Conservation (phyloP, 2,329 filamentous ascomycete species). For the Paecilomyces niveus region DNA sequence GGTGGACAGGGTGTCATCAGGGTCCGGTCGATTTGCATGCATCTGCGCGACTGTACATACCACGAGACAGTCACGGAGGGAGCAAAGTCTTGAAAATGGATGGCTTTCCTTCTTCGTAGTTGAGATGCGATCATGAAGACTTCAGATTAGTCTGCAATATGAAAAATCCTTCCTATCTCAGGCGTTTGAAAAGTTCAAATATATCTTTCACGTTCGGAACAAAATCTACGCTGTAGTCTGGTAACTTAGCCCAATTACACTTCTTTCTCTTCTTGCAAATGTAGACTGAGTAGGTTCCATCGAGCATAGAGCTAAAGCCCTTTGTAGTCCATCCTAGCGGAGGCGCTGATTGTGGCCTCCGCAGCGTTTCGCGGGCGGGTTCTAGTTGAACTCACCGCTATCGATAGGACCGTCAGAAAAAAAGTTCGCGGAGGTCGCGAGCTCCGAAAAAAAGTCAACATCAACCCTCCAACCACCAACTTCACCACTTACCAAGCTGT, state of each 20-base stretch:
- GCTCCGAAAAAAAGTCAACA: constrained; percentile 4
- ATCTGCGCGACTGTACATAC: constrained; percentile 36
- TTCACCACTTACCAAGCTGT: constrained; percentile 86
- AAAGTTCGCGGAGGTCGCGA: not conserved
- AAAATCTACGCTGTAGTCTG: not conserved
- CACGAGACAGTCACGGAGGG: constrained; percentile 28
- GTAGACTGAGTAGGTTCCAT: not conserved
- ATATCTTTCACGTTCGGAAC: not conserved
- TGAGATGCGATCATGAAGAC: constrained; percentile 36
- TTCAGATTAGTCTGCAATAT: constrained; percentile 1
- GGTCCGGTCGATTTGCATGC: constrained; percentile 36
- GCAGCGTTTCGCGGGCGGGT: not conserved
- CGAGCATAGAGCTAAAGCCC: not conserved
- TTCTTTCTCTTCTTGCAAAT: not conserved
- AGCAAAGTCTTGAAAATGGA: constrained; percentile 31
- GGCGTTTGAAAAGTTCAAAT: not conserved
- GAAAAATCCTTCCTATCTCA: not conserved
- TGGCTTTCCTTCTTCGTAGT: constrained; percentile 35
- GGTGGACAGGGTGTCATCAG: constrained; percentile 35
- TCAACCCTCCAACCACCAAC: constrained; percentile 33
- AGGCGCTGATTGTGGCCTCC: not conserved
- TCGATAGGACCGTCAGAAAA: constrained; percentile 6
- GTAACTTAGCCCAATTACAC: not conserved
- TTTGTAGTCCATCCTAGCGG: not conserved
- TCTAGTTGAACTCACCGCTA: constrained; percentile 1